phyloP scores from a whole-genome alignment of 2,329 filamentous ascomycete genomes.

The Neoascochyta sp. region DNA sequence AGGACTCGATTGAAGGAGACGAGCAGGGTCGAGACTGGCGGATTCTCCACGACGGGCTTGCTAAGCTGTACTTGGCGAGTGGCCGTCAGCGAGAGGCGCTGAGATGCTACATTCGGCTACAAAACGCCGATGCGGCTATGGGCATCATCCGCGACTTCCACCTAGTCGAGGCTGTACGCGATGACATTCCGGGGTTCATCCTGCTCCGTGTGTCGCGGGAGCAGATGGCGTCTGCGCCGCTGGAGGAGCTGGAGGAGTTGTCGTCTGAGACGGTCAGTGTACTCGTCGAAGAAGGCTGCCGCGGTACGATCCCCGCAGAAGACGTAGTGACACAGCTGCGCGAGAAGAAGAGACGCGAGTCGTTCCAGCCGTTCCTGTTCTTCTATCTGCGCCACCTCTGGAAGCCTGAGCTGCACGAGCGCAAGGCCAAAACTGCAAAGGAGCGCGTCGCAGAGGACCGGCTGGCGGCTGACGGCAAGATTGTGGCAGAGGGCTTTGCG shows the following conservation, averaged over 20 bases:
- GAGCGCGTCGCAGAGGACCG: constrained; percentile 41
- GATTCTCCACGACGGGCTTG: constrained; percentile 81
- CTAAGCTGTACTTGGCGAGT: constrained; percentile 76
- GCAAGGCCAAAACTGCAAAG: constrained; percentile 34
- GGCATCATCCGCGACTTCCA: constrained; percentile 80
- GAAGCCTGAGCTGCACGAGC: constrained; percentile 64
- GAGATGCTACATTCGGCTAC: constrained; percentile 81
- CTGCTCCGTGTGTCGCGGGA: constrained; percentile 76
- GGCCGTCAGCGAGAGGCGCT: constrained; percentile 80
- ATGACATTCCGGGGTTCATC: constrained; percentile 87
- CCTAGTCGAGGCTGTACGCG: constrained; percentile 80
- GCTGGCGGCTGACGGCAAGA: constrained; percentile 55
- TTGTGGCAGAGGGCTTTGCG: constrained; percentile 79
- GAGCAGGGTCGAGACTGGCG: constrained; percentile 77
- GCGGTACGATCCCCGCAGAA: constrained; percentile 75
- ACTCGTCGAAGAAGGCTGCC: constrained; percentile 85
- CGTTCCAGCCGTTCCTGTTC: constrained; percentile 71
- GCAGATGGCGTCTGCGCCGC: constrained; percentile 61
- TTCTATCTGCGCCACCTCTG: constrained; percentile 89
- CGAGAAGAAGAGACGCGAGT: constrained; percentile 49
- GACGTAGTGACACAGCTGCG: constrained; percentile 76
- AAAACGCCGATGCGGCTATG: constrained; percentile 89
- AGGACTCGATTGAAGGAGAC: constrained; percentile 72
- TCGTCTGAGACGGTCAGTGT: constrained; percentile 81
- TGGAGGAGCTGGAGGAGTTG: constrained; percentile 70